Base-by-base conservation (phyloP, 345 rosid species). In the Iberis pinnata region DNA sequence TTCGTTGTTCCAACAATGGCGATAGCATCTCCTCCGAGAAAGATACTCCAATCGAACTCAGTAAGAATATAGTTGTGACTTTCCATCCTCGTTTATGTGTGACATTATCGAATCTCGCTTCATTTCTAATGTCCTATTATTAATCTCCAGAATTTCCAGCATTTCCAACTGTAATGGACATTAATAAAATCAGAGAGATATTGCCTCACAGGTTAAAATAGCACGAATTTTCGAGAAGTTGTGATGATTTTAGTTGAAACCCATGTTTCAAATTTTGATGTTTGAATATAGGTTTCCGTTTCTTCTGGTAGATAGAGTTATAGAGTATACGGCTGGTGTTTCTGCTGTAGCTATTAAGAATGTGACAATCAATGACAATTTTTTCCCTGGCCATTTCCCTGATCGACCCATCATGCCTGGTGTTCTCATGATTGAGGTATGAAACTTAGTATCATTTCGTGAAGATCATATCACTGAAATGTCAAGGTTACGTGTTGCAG, bases 391-490 rank as follows among this genome's bases (percentile, higher is more conserved):
- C 1, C 99, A 93, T 75, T 93, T 93, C 46, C 99, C 99, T 45
- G 95, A 83, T 70, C 80, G 99, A 56, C 99, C 99, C 2, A 93
- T 93, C 1, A 88, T 93, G 99, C 99, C 99, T 51, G 97, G 97
- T 43, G 99, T 93, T 42, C 97, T 93, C 73, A 93, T 88, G 97
- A 78, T 93, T 70, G 99, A 88, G 97, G 97, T n/a, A n/a, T n/a
- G n/a, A n/a, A n/a, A n/a, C n/a, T n/a, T n/a, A n/a, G n/a, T n/a
- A n/a, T n/a, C n/a, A n/a, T n/a, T n/a, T n/a, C n/a, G 25, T 22
- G 3, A 6, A 22, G 25, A 22, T 2, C 25, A 22, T 22, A 2
- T 22, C 25, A 22, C 25, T 22, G 6, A 22, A 22, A 22, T 2
- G 25, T 22, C 6, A 6, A 22, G 25, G 3, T 22, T 22, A 6